phyloP scores from a whole-genome alignment of 768 basidiomycete genomes.

The Mycena rebaudengoi region DNA sequence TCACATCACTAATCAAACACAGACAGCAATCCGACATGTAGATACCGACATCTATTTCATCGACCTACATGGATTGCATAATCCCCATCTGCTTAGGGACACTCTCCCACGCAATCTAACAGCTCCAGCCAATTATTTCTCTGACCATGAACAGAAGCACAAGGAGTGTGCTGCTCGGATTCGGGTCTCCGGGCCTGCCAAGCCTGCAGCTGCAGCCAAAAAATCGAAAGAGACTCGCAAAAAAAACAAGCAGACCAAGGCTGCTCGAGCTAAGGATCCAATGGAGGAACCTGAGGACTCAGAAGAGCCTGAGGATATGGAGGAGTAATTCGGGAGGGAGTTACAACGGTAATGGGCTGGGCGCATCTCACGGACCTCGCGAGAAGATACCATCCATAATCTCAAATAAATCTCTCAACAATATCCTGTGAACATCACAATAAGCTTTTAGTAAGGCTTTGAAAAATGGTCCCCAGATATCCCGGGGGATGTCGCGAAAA shows the following conservation, averaged over 20 bases:
- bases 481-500: too few relatives aligned
- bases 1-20: background rate
- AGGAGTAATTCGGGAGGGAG: too few relatives aligned
- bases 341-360: too few relatives aligned
- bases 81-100: background rate
- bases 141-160: background rate
- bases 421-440: too few relatives aligned
- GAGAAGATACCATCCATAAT: too few relatives aligned
- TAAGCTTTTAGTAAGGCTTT: too few relatives aligned
- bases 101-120: background rate
- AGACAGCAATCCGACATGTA: background rate
- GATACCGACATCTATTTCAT: background rate
- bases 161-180: background rate
- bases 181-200: background rate
- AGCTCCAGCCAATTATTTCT: background rate
- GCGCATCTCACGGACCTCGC: too few relatives aligned
- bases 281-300: too few relatives aligned
- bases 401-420: too few relatives aligned
- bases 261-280: too few relatives aligned
- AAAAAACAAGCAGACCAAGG: slow-evolving; percentile 1
- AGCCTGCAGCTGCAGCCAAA: background rate
- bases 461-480: too few relatives aligned
- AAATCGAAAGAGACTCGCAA: background rate
- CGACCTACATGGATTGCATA: background rate
- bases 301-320: too few relatives aligned